Evolutionary conservation across 73 alveolate genomes (phyloP).

Genomic region (Paramecium pentaurelia): DNA sequence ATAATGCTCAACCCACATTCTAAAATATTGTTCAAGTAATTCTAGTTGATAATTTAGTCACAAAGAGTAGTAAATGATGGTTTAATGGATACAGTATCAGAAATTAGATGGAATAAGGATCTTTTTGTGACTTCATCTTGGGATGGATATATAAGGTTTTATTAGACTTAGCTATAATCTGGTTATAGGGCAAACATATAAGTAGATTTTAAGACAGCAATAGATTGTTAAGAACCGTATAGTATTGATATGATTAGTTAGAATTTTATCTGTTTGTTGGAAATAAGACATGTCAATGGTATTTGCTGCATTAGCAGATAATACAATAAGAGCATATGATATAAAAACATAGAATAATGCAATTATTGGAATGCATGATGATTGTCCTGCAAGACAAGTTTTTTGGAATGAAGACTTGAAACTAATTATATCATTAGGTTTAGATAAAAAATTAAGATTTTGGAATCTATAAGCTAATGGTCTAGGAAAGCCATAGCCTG

Average conservation of each 20-base stretch:
- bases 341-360: not conserved
- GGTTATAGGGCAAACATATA: not conserved
- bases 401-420: not conserved
- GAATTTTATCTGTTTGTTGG: conserved; percentile 2
- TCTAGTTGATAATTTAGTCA: not conserved
- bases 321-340: conserved; percentile 19
- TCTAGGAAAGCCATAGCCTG: not conserved
- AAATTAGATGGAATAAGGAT: not conserved
- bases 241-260: not conserved
- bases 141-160: conserved; percentile 51
- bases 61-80: not conserved
- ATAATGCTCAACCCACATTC: not conserved
- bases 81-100: not conserved
- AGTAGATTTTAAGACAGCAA: not conserved
- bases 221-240: conserved; percentile 20
- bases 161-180: not conserved
- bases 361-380: not conserved
- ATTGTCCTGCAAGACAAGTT: not conserved
- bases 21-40: not conserved
- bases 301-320: conserved; percentile 18
- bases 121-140: conserved; percentile 18
- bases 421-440: not conserved
- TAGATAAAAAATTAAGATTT: not conserved
- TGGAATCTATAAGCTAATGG: not conserved
- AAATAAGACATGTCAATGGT: not conserved